Conservation (phyloP, 352 stramenopile genomes). For the Globisporangium barbulae region DNA sequence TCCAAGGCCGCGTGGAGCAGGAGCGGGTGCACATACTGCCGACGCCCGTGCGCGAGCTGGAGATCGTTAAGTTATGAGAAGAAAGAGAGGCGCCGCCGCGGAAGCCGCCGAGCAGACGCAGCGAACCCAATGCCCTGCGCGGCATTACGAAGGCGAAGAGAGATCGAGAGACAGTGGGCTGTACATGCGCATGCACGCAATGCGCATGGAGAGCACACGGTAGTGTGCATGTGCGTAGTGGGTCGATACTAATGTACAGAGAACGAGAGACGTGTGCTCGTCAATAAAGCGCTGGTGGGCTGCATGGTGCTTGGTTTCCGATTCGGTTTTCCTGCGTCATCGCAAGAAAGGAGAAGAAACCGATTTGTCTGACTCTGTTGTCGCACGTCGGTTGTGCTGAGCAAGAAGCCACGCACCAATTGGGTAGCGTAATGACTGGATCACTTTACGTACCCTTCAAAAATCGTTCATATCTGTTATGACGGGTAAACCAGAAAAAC, state of each 20-base stretch:
- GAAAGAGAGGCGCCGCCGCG: not conserved
- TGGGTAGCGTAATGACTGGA: too few species aligned
- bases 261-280: not conserved
- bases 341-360: not conserved
- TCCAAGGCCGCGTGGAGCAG: slow-evolving; percentile 18
- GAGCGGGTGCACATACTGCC: slow-evolving; percentile 26
- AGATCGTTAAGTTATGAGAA: slow-evolving; percentile 39
- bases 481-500: too few species aligned
- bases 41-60: slow-evolving; percentile 27
- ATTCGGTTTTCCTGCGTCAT: not conserved
- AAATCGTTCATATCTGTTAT: too few species aligned
- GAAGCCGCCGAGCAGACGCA: not conserved
- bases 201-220: not conserved
- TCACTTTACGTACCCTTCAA: too few species aligned
- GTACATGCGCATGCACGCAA: not conserved
- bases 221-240: not conserved
- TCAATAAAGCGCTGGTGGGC: not conserved
- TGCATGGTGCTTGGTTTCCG: slow-evolving; percentile 3
- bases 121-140: not conserved
- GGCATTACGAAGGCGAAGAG: not conserved
- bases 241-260: not conserved
- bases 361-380: too few species aligned
- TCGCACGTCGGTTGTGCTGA: too few species aligned
- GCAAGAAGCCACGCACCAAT: too few species aligned
- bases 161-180: not conserved